Evolutionary conservation across 805 yeast genomes (phyloP).

Genomic region (Yarrowia sp.): DNA sequence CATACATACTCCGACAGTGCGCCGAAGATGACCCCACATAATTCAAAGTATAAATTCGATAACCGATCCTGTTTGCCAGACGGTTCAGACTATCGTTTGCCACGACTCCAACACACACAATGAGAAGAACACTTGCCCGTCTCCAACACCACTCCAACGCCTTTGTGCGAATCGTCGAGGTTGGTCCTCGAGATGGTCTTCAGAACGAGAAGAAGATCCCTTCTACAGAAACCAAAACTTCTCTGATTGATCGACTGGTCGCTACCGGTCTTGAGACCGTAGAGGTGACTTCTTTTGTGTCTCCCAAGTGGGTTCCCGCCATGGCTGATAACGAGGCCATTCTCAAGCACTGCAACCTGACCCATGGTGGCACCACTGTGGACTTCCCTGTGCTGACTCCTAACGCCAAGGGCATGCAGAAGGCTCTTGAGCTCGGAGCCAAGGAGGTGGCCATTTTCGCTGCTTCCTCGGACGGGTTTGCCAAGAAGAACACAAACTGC

Average conservation of each 20-base stretch:
- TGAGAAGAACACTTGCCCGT: constrained; percentile 24
- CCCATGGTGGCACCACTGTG: constrained; percentile 6
- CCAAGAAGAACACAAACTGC: constrained; percentile 36
- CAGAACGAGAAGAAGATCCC: constrained; percentile 35
- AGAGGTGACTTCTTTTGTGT: constrained; percentile 37
- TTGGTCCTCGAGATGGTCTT: constrained; percentile 38
- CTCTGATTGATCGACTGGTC: constrained; percentile 33
- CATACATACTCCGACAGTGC: background rate
- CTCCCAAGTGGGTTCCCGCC: constrained; percentile 40
- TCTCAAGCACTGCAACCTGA: constrained; percentile 7
- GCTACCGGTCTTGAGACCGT: constrained; percentile 32
- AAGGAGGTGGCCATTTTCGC: constrained; percentile 36
- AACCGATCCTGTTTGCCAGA: constrained; percentile 1
- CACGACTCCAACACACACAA: background rate
- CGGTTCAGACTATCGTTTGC: background rate
- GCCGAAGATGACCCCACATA: constrained; percentile 21
- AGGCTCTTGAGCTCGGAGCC: constrained; percentile 30
- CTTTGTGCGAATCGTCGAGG: constrained; percentile 35
- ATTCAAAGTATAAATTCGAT: constrained; percentile 21
- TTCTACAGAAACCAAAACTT: constrained; percentile 33
- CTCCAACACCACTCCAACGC: constrained; percentile 19
- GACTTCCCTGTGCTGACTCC: constrained; percentile 36
- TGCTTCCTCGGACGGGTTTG: constrained; percentile 37
- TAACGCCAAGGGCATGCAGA: constrained; percentile 35
- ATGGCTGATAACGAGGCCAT: constrained; percentile 36